A percentile compares a stretch with the other conserved stretches of the same genome.
Conservation (phyloP, 495 filamentous ascomycete species). For the Poronia punctata region DNA sequence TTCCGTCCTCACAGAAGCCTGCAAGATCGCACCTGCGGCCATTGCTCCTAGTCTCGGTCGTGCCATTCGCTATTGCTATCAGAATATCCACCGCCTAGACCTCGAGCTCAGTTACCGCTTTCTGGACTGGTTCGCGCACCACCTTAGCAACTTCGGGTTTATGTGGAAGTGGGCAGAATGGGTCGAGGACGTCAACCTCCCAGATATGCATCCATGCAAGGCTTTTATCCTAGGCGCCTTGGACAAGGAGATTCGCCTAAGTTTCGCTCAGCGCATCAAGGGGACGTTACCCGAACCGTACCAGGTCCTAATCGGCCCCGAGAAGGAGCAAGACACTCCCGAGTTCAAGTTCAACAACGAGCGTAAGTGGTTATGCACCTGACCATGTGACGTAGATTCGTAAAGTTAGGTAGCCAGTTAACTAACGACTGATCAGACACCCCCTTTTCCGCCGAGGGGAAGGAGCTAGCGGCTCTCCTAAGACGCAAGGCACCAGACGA, state of each 20-base stretch:
- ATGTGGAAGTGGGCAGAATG: conserved; percentile 99
- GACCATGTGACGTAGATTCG: not conserved
- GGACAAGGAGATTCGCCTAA: conserved; percentile 95
- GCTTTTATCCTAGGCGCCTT: conserved; percentile 84
- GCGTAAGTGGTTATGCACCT: conserved; percentile 51
- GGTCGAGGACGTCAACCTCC: conserved; percentile 77
- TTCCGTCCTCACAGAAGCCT: conserved; percentile 84
- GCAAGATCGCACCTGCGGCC: conserved; percentile 89
- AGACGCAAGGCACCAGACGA: conserved; percentile 75
- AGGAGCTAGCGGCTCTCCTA: conserved; percentile 69
- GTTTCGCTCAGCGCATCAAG: conserved; percentile 93
- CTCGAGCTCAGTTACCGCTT: conserved; percentile 82
- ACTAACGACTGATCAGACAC: conserved; percentile 45
- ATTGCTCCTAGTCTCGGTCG: conserved; percentile 93
- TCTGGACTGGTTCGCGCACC: conserved; percentile 96
- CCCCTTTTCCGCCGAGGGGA: conserved; percentile 74
- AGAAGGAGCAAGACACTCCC: conserved; percentile 87
- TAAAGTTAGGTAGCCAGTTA: not conserved
- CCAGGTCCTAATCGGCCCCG: conserved; percentile 69
- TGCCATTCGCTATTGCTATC: conserved; percentile 87
- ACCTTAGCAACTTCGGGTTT: conserved; percentile 97
- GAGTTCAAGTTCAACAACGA: conserved; percentile 86
- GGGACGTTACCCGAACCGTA: conserved; percentile 85
- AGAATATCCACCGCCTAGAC: conserved; percentile 72
- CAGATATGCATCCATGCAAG: conserved; percentile 76